Percentiles rank a stretch among this genome's conserved stretches.
These are phyloP conservation scores for Fusarium subtropicale DNA, from an alignment of 2,329 filamentous ascomycete species.

Conservation along the genomic window DNA sequence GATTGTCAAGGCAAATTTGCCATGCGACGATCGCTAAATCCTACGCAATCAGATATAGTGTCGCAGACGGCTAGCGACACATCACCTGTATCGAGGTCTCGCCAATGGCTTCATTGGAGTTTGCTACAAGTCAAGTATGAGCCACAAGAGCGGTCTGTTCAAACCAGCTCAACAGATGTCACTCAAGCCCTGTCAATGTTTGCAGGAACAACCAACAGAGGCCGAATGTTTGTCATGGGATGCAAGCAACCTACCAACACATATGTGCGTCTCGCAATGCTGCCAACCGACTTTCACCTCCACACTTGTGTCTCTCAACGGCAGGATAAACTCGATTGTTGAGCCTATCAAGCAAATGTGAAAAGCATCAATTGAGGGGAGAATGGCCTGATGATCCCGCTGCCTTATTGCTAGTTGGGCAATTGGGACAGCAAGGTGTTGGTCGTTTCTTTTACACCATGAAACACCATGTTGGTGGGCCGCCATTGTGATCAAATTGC, in stretches of 20 bases:
- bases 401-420: not conserved
- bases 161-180: not conserved
- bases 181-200: not conserved
- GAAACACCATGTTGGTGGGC: not conserved
- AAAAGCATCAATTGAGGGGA: not conserved
- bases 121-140: not conserved
- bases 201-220: not conserved
- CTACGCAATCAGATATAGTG: not conserved
- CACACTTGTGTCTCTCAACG: not conserved
- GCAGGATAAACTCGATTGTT: not conserved
- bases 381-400: not conserved
- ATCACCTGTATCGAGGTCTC: too few species aligned
- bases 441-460: not conserved
- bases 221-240: not conserved
- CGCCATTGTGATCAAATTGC: not conserved
- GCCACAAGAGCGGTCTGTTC: conserved; percentile 14
- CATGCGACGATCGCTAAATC: not conserved
- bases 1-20: too few species aligned
- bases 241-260: not conserved
- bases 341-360: not conserved
- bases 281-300: not conserved
- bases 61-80: not conserved
- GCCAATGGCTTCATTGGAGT: not conserved
- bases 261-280: not conserved
- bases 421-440: not conserved